A percentile compares a stretch with the other conserved stretches of the same genome.
These are phyloP conservation scores for Spizellomyces sp. DNA, from an alignment of 192 early-diverging fungal species.

Conservation along the genomic window DNA sequence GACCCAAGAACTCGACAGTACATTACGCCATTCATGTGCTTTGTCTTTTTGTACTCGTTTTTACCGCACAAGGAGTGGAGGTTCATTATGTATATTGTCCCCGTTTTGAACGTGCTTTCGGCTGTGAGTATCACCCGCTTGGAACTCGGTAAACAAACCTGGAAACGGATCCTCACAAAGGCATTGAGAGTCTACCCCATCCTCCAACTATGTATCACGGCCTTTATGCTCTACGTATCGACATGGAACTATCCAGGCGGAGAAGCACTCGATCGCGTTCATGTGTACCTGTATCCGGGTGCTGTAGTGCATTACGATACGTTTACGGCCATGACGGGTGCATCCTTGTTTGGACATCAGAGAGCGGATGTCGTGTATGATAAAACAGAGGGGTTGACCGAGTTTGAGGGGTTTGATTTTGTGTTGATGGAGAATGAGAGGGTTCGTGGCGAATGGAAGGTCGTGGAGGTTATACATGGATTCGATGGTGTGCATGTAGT, in stretches of 20 bases:
- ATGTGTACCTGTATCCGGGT: slow-evolving; percentile 38
- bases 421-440: too few species aligned
- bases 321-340: slow-evolving; percentile 80
- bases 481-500: too few species aligned
- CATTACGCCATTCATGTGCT: slow-evolving; percentile 56
- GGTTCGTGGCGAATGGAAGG: too few species aligned
- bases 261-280: slow-evolving; percentile 66
- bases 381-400: too few species aligned
- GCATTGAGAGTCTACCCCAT: slow-evolving; percentile 29
- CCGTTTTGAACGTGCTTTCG: slow-evolving; percentile 34
- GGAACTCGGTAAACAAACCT: background rate
- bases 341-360: slow-evolving; percentile 71
- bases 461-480: too few species aligned
- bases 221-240: slow-evolving; percentile 50
- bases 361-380: background rate
- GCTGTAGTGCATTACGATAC: slow-evolving; percentile 68
- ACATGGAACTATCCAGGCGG: slow-evolving; percentile 90
- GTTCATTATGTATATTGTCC: slow-evolving; percentile 86
- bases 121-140: background rate
- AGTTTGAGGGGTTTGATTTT: too few species aligned
- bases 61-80: slow-evolving; percentile 95
- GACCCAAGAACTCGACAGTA: slow-evolving; percentile 55
- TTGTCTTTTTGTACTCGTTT: slow-evolving; percentile 69
- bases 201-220: slow-evolving; percentile 10
- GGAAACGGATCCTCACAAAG: slow-evolving; percentile 35